phyloP scores from a whole-genome alignment of 371 early-diverging fungal genomes.

The Catenaria anguillulae region DNA sequence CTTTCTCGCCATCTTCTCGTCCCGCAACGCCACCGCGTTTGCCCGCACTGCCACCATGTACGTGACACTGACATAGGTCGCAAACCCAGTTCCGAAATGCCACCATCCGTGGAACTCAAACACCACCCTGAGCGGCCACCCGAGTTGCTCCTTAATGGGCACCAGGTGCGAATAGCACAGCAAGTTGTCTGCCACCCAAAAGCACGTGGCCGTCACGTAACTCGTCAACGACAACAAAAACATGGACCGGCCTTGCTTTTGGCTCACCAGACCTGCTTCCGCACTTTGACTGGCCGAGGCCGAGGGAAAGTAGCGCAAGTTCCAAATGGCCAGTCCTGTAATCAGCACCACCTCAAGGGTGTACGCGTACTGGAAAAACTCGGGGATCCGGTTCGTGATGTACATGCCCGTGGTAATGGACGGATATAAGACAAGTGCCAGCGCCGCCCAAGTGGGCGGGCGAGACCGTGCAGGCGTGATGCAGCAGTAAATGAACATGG shows the following conservation, averaged over 20 bases:
- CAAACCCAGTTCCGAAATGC: background rate
- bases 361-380: background rate
- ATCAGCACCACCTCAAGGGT: background rate
- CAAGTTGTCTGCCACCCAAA: slow-evolving; percentile 1
- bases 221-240: too few species aligned
- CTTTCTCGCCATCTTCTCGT: background rate
- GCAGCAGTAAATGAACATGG: slow-evolving; percentile 3
- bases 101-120: slow-evolving; percentile 1
- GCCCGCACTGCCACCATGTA: background rate
- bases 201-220: background rate
- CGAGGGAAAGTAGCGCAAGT: too few species aligned
- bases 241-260: too few species aligned
- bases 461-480: background rate
- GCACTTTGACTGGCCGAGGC: too few species aligned
- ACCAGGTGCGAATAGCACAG: slow-evolving; percentile 1
- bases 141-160: background rate
- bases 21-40: background rate
- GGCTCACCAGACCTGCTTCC: too few species aligned
- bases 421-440: too few species aligned
- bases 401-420: background rate
- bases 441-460: background rate
- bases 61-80: background rate
- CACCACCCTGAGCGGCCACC: background rate
- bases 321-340: too few species aligned
- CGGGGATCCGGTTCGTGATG: background rate